Base-by-base conservation (phyloP, 306 rosid species). In the Vachellia pachyceras region DNA sequence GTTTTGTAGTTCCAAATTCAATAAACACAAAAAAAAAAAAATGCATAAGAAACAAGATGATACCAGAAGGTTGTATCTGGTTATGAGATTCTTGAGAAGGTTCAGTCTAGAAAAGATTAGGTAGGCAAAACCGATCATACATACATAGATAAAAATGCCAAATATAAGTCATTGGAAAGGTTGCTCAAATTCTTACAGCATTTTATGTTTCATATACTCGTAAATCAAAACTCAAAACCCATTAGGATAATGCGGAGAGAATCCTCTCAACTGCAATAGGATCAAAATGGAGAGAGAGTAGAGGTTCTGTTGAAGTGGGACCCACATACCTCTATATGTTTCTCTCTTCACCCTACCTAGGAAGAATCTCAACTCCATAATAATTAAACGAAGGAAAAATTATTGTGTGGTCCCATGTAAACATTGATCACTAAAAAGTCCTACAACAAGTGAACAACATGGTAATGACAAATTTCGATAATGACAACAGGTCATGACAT, bases 1-100 rank as follows among this genome's bases (percentile, higher is more conserved):
- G 76, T 40, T 67, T 66, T 12, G 12, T 10, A 58, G 36, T 74
- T 84, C 68, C 42, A 81, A 65, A 44, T 77, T 67, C 3, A 50
- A 50, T 4, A 15, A 17, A 50, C 57, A 50, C 57, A 50, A 29
- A 29, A 29, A 29, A 29, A 29, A 50, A 29, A 29, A 29, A 29
- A 29, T 1, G 1, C 1, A 17, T 50, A 3, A 50, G 20, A 17
- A 50, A 50, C 57, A 50, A 15, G 5, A 50, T 50, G 57, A 50
- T 50, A 6, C 57, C 5, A 50, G 18, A 47, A 47, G 13, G 18
- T 12, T 13, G 13, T 29, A 29, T 29, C 33, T 47, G 52, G 18
- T 47, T 18, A 47, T 47, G 52, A 47, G 18, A 47, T 47, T 47
- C 52, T 13, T 47, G 3, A 47, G 4, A 46, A 13, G 52, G 18